phyloP scores from a whole-genome alignment of 1,139 yeast species.

The Protomyces macrosporus region DNA sequence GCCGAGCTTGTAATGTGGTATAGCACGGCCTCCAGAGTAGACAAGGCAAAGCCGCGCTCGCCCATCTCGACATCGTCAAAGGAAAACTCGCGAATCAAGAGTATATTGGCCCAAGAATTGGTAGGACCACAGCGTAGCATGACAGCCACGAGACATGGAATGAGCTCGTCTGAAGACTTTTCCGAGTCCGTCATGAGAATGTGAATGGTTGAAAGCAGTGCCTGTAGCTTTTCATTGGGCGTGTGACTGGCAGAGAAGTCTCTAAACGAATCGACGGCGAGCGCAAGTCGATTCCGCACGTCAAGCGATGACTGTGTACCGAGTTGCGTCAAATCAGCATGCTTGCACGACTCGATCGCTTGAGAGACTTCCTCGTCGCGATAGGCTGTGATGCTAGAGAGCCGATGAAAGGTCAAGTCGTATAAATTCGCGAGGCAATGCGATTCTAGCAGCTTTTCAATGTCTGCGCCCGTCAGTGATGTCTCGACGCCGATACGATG shows the following conservation, averaged over 20 bases:
- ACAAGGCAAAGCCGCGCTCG: constrained; percentile 55
- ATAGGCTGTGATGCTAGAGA: constrained; percentile 2
- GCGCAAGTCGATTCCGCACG: constrained; percentile 7
- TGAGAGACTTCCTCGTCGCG: constrained; percentile 17
- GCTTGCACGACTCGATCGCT: constrained; percentile 8
- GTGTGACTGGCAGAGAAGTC: constrained; percentile 4
- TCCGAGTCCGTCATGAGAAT: constrained; percentile 12
- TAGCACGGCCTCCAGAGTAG: constrained; percentile 79
- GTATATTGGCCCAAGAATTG: constrained; percentile 57
- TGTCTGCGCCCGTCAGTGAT: constrained; percentile 9
- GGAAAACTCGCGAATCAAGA: constrained; percentile 60
- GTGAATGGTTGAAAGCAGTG: constrained; percentile 17
- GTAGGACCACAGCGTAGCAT: constrained; percentile 10
- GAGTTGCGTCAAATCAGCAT: constrained; percentile 22
- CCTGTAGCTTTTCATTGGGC: constrained; percentile 16
- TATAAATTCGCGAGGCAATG: constrained; percentile 10
- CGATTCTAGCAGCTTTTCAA: constrained; percentile 13
- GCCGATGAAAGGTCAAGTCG: constrained; percentile 15
- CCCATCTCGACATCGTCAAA: constrained; percentile 49
- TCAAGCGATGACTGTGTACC: constrained; percentile 11
- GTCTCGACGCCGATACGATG: constrained; percentile 1
- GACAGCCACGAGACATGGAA: constrained; percentile 23
- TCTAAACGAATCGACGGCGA: constrained; percentile 9
- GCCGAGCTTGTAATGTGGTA: constrained; percentile 52
- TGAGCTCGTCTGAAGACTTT: constrained; percentile 24